phyloP scores from a whole-genome alignment of 805 yeast genomes.

The Clavispora fructus region DNA sequence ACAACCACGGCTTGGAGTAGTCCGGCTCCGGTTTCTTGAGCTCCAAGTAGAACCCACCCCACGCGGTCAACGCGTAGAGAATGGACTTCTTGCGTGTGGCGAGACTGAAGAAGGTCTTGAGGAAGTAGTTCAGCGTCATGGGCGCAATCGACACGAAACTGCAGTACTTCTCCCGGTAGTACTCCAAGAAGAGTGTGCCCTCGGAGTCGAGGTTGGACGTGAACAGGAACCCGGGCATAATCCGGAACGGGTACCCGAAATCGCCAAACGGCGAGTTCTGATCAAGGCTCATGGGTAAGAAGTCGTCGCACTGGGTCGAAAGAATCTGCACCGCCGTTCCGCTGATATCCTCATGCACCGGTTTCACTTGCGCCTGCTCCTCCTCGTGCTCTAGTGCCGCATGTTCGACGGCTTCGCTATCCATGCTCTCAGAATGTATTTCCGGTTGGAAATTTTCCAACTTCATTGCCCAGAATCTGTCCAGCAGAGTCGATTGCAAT shows the following conservation, averaged over 20 bases:
- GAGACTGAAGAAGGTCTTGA: constrained; percentile 14
- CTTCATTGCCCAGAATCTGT: too few species aligned
- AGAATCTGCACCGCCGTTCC: neutral
- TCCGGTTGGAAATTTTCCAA: too few species aligned
- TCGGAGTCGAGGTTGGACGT: constrained; percentile 9
- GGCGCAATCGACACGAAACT: constrained; percentile 13
- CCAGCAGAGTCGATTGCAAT: too few species aligned
- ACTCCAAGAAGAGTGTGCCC: constrained; percentile 15
- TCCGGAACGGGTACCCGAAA: neutral
- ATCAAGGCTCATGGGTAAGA: neutral
- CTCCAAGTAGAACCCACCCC: constrained; percentile 19
- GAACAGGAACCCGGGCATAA: constrained; percentile 2
- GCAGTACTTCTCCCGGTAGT: constrained; percentile 14
- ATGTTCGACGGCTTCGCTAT: too few species aligned
- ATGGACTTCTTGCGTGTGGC: constrained; percentile 14
- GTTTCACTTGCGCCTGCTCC: neutral
- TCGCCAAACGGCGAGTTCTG: neutral
- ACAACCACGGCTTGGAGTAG: constrained; percentile 15
- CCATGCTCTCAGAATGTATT: too few species aligned
- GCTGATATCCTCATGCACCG: neutral
- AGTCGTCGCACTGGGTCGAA: neutral
- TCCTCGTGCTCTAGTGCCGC: neutral
- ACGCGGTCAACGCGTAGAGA: constrained; percentile 15
- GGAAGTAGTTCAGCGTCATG: constrained; percentile 16
- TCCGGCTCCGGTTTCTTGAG: constrained; percentile 10